Conservation (phyloP, 176 grass and related monocot species). For the maize (Zea mays) region DNA sequence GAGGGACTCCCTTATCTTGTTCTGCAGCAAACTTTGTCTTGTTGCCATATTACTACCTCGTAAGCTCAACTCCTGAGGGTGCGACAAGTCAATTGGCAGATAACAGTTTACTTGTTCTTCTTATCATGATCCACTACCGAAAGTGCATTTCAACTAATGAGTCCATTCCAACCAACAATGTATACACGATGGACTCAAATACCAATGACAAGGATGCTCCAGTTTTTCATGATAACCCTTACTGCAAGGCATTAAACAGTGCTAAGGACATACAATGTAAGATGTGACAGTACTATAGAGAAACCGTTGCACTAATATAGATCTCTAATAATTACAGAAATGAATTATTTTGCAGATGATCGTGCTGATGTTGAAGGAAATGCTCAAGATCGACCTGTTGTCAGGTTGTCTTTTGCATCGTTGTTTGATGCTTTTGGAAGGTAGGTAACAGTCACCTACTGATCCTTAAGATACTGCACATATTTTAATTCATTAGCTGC, state of each 20-base stretch:
- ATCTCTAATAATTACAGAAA: slow-evolving; percentile 37
- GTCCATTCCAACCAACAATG: slow-evolving; percentile 46
- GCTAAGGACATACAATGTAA: slow-evolving; percentile 91
- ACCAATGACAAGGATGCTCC: slow-evolving; percentile 54
- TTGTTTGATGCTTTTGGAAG: slow-evolving; percentile 85
- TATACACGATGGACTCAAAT: slow-evolving; percentile 49
- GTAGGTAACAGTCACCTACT: slow-evolving; percentile 47
- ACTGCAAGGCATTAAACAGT: slow-evolving; percentile 86
- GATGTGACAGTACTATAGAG: slow-evolving; percentile 18
- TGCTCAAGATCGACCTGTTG: slow-evolving; percentile 76
- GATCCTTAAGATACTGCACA: background rate
- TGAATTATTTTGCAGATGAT: slow-evolving; percentile 76
- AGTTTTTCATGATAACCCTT: slow-evolving; percentile 85
- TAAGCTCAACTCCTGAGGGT: slow-evolving; percentile 65
- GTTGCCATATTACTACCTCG: slow-evolving; percentile 86
- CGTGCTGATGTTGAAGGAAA: slow-evolving; percentile 85
- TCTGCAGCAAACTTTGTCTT: slow-evolving; percentile 93
- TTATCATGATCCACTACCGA: slow-evolving; percentile 88
- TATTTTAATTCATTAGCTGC: slow-evolving; percentile 15
- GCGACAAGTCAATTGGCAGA: slow-evolving; percentile 74
- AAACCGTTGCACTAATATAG: slow-evolving; percentile 8
- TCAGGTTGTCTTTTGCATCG: slow-evolving; percentile 86
- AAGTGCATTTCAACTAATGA: slow-evolving; percentile 66
- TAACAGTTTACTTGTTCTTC: slow-evolving; percentile 83
- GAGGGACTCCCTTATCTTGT: slow-evolving; percentile 33